A percentile compares a stretch with the other conserved stretches of the same genome.
Evolutionary conservation across 352 stramenopile genomes (phyloP).

Genomic region (Vaucheria bursata): DNA sequence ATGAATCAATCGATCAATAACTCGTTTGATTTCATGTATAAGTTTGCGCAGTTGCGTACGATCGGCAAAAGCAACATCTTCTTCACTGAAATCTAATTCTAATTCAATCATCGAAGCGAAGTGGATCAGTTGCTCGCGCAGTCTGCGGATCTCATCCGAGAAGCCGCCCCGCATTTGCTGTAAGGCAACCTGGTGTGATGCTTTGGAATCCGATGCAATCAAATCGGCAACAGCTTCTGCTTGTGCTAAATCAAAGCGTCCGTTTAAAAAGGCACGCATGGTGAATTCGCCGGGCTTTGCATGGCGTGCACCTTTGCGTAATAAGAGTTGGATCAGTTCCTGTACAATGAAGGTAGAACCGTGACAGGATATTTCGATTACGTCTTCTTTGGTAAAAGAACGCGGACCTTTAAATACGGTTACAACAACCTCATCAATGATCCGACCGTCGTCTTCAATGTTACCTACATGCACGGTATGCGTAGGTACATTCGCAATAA

Average conservation of each 20-base stretch:
- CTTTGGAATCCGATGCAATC: neutral
- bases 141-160: neutral
- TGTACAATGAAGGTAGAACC: neutral
- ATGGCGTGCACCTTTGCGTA: neutral
- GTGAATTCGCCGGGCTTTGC: neutral
- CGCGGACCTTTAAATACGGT: neutral
- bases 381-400: neutral
- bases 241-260: neutral
- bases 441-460: neutral
- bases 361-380: neutral
- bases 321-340: neutral
- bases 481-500: too few relatives aligned
- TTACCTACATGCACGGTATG: neutral
- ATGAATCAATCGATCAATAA: too few relatives aligned
- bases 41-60: too few relatives aligned
- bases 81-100: neutral
- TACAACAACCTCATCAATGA: neutral
- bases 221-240: neutral
- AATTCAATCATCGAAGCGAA: neutral
- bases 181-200: neutral
- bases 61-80: neutral
- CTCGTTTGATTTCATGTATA: too few relatives aligned
- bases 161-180: neutral
- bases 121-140: neutral
- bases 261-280: neutral